Evolutionary conservation across 805 yeast species (phyloP).

Genomic region (Metschnikowia henanensis): DNA sequence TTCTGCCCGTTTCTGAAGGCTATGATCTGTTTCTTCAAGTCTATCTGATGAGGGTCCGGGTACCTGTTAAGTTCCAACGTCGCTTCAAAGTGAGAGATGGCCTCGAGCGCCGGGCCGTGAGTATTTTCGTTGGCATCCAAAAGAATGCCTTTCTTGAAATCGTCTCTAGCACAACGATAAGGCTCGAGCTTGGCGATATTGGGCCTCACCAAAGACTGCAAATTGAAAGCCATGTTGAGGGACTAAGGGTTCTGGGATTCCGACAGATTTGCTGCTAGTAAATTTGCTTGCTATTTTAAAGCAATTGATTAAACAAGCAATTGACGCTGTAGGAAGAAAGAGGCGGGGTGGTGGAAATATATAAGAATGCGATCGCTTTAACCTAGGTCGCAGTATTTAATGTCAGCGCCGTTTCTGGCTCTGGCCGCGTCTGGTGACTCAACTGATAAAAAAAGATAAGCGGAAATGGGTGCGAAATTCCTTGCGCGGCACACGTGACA

Average conservation of each 20-base stretch:
- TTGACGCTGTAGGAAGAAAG: no score
- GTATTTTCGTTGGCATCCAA: conserved; percentile 97
- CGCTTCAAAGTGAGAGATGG: conserved; percentile 44
- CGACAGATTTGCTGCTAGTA: no score
- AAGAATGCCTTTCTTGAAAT: conserved; percentile 82
- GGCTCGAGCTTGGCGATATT: conserved; percentile 84
- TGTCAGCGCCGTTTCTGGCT: neutral
- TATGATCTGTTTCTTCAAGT: conserved; percentile 69
- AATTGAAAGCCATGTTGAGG: conserved; percentile 40
- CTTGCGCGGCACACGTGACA: neutral
- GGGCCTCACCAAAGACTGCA: conserved; percentile 71
- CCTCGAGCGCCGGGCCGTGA: conserved; percentile 75
- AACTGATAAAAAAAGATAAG: neutral
- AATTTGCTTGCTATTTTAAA: no score
- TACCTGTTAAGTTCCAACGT: conserved; percentile 75
- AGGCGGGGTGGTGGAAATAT: neutral
- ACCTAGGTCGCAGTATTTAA: neutral
- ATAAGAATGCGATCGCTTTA: neutral
- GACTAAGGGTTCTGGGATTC: no score
- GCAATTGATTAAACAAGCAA: no score
- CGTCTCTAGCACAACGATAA: conserved; percentile 96
- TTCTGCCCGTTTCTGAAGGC: conserved; percentile 65
- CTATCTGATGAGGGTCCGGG: conserved; percentile 94
- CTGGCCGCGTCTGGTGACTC: neutral
- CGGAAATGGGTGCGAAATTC: neutral